Evolutionary conservation across 495 filamentous ascomycete genomes (phyloP).

Genomic region (Schizothecium vesticola): DNA sequence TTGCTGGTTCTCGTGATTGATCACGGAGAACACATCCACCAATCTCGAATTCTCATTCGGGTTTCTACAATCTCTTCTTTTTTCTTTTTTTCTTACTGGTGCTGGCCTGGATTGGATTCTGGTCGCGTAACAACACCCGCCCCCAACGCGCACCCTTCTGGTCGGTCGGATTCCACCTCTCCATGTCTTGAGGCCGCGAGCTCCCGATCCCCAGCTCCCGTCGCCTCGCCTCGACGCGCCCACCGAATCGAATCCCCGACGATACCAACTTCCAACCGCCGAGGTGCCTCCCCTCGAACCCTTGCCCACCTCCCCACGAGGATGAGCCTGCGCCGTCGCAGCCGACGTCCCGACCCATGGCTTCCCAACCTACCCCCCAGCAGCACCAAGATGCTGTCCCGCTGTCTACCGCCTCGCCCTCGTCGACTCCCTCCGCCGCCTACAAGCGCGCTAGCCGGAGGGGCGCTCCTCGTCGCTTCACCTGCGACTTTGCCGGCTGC

Average conservation of each 20-base stretch:
- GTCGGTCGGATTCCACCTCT: background rate
- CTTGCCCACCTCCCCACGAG: background rate
- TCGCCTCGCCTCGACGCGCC: background rate
- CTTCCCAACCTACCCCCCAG: conserved; percentile 14
- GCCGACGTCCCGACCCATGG: conserved; percentile 9
- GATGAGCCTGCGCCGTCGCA: conserved; percentile 4
- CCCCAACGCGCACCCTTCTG: background rate
- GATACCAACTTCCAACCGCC: background rate
- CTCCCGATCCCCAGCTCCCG: background rate
- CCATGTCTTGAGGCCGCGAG: background rate
- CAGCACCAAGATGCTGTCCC: conserved; percentile 5
- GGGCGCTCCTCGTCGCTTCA: conserved; percentile 54
- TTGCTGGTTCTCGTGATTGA: background rate
- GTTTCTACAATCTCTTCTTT: background rate
- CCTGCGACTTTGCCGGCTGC: conserved; percentile 78
- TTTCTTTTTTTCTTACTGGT: background rate
- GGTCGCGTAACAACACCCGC: background rate
- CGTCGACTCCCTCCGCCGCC: conserved; percentile 5
- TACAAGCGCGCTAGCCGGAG: conserved; percentile 50
- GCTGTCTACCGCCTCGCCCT: background rate
- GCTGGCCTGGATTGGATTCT: background rate
- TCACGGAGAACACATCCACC: background rate
- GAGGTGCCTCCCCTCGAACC: background rate
- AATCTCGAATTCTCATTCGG: background rate
- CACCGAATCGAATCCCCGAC: background rate